Conservation (phyloP, 352 stramenopile species). For the Thalassiosira exigua region DNA sequence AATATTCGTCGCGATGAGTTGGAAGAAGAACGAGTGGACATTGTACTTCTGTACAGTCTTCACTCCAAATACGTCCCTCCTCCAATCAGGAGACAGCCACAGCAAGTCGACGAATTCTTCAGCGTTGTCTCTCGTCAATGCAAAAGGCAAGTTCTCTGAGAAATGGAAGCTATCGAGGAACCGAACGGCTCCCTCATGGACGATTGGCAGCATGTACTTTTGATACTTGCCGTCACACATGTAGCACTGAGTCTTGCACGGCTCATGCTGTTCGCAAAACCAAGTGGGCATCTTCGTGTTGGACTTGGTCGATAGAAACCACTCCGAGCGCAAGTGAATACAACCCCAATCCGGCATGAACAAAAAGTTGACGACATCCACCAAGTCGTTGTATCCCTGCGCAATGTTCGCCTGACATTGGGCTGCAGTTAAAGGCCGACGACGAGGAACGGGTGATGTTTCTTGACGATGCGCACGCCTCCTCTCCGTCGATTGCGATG, state of each 20-base stretch:
- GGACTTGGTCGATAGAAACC: slow-evolving; percentile 8
- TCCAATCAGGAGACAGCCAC: background rate
- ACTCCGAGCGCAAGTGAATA: slow-evolving; percentile 1
- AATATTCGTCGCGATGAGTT: slow-evolving; percentile 1
- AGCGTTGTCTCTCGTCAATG: background rate
- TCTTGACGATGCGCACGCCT: too few relatives aligned
- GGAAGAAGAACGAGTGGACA: slow-evolving; percentile 7
- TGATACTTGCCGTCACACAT: slow-evolving; percentile 4
- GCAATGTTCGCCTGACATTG: background rate
- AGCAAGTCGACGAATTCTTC: slow-evolving; percentile 6
- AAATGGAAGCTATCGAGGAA: background rate
- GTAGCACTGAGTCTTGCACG: slow-evolving; percentile 1
- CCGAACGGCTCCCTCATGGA: background rate
- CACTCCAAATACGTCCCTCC: slow-evolving; percentile 7
- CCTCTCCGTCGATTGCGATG: too few relatives aligned
- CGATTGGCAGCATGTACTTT: background rate
- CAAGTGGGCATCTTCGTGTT: background rate
- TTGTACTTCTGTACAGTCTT: background rate
- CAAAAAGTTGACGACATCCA: slow-evolving; percentile 11
- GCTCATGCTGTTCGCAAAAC: background rate
- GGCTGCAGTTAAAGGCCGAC: background rate
- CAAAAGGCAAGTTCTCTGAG: background rate
- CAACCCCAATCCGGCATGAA: too few relatives aligned
- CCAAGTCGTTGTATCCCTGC: background rate
- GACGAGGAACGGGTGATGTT: background rate